phyloP scores from a whole-genome alignment of 768 basidiomycete species.

The Tricholoma sp. region DNA sequence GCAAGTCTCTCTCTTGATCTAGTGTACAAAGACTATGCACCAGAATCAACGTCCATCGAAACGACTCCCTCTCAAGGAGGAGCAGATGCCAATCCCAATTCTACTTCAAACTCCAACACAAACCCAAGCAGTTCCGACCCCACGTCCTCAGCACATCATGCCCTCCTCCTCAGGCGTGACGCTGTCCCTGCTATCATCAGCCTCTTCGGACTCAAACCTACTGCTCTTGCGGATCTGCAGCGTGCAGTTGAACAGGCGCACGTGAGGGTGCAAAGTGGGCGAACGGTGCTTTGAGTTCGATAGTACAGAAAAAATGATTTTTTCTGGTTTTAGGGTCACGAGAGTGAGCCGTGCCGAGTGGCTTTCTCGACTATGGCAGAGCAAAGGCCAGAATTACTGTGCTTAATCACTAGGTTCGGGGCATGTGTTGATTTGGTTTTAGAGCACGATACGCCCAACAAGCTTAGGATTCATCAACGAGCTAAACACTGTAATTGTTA shows the following conservation, averaged over 20 bases:
- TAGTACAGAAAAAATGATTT: background rate
- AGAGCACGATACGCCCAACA: no score
- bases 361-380: no score
- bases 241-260: constrained; percentile 62
- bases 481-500: no score
- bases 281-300: background rate
- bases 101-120: constrained; percentile 5
- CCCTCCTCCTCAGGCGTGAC: constrained; percentile 44
- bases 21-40: constrained; percentile 38
- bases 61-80: background rate
- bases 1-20: constrained; percentile 34
- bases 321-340: no score
- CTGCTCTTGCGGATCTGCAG: constrained; percentile 45
- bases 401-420: no score
- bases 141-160: constrained; percentile 15
- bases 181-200: constrained; percentile 49
- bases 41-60: constrained; percentile 2
- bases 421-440: no score
- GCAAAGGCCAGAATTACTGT: no score
- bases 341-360: no score
- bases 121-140: background rate
- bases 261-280: constrained; percentile 23
- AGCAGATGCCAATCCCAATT: constrained; percentile 3
- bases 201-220: constrained; percentile 39
- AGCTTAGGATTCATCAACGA: no score